These are phyloP conservation scores for Quillaja saponaria DNA, from an alignment of 306 rosid species.

Conservation along the genomic window DNA sequence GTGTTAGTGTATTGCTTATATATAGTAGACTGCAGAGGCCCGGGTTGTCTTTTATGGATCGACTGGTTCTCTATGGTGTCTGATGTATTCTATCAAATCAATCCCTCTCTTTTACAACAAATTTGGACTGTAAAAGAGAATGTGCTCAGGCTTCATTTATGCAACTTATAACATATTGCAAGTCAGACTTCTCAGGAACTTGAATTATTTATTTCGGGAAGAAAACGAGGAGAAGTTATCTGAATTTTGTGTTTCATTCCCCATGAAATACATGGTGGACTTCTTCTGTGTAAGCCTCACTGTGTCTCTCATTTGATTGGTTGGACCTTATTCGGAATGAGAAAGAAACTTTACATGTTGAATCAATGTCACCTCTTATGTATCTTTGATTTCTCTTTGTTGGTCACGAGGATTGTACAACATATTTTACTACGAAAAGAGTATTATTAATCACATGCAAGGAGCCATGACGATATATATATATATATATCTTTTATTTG, in stretches of 20 bases:
- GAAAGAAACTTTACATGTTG: too few species aligned
- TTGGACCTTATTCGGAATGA: too few species aligned
- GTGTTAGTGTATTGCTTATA: constrained; percentile 40
- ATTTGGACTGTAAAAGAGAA: constrained; percentile 27
- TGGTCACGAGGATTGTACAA: too few species aligned
- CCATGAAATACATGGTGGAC: constrained; percentile 13
- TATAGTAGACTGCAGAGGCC: constrained; percentile 37
- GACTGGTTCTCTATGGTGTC: constrained; percentile 28
- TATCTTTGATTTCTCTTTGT: too few species aligned
- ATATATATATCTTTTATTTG: too few species aligned
- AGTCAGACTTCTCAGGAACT: constrained; percentile 18
- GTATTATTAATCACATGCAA: too few species aligned
- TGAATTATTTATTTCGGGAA: constrained; percentile 19
- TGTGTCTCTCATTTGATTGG: too few species aligned
- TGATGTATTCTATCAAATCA: constrained; percentile 12
- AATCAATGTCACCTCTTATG: too few species aligned
- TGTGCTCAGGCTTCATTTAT: constrained; percentile 16
- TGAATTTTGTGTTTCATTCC: constrained; percentile 12
- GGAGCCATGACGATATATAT: too few species aligned
- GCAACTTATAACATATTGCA: constrained; percentile 17
- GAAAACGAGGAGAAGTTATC: background rate
- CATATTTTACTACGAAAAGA: too few species aligned
- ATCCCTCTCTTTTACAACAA: background rate
- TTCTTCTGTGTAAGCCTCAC: background rate
- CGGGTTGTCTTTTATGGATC: constrained; percentile 42